Conservation (phyloP, 176 grass and related monocot species). For the Oryza meyeriana region DNA sequence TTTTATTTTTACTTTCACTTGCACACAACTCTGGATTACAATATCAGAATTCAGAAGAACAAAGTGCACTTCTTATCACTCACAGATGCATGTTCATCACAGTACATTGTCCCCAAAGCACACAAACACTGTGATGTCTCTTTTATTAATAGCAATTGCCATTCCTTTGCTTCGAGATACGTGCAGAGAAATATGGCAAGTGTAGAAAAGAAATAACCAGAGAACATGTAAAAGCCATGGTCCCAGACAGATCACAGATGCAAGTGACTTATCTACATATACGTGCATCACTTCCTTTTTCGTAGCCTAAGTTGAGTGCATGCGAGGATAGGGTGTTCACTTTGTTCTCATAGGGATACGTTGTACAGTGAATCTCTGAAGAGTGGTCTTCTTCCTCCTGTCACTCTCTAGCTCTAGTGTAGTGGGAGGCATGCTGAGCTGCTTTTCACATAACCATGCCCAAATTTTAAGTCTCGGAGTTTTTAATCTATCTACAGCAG, state of each 20-base stretch:
- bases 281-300: neutral
- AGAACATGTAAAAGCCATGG: conserved; percentile 28
- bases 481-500: neutral
- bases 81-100: neutral
- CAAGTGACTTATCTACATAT: neutral
- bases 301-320: conserved; percentile 5
- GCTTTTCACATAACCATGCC: conserved; percentile 2
- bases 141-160: neutral
- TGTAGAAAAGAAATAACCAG: neutral
- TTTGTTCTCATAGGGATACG: conserved; percentile 25
- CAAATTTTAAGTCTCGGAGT: too few species aligned
- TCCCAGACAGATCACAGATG: neutral
- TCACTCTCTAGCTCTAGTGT: neutral
- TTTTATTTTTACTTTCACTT: neutral
- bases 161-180: neutral
- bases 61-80: neutral
- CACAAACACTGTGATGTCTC: neutral
- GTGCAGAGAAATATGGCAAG: conserved; percentile 18
- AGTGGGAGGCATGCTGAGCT: conserved; percentile 26
- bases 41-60: neutral
- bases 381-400: conserved; percentile 21
- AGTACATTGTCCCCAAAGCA: neutral
- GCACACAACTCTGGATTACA: neutral
- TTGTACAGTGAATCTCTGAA: conserved; percentile 20
- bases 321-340: neutral